These are phyloP conservation scores for Penicillium sp. DNA, from an alignment of 2,329 filamentous ascomycete genomes.

Conservation along the genomic window DNA sequence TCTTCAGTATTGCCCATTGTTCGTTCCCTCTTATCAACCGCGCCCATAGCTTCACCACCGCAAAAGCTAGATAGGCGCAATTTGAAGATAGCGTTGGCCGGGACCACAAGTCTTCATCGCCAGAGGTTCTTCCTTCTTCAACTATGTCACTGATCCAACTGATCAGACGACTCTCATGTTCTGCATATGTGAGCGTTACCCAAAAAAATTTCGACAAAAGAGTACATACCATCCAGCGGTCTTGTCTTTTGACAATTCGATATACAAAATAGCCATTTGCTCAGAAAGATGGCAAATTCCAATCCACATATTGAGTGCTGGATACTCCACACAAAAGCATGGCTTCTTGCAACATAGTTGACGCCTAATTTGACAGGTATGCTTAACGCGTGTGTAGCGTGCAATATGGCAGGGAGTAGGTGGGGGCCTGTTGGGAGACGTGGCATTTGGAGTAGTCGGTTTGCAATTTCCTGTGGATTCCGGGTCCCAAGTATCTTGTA, in stretches of 20 bases:
- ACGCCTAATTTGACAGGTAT: slow-evolving; percentile 44
- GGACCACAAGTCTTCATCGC: slow-evolving; percentile 13
- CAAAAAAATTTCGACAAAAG: neutral
- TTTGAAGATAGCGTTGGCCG: slow-evolving; percentile 4
- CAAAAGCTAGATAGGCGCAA: slow-evolving; percentile 2
- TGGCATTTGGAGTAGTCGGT: slow-evolving; percentile 47
- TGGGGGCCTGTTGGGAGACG: slow-evolving; percentile 54
- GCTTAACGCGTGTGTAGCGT: slow-evolving; percentile 67
- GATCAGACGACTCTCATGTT: slow-evolving; percentile 16
- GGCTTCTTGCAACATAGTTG: slow-evolving; percentile 20
- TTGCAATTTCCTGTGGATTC: slow-evolving; percentile 54
- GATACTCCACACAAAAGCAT: slow-evolving; percentile 27
- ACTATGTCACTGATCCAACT: slow-evolving; percentile 26
- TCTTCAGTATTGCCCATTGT: slow-evolving; percentile 47
- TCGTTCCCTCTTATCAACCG: slow-evolving; percentile 32
- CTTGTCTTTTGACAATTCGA: neutral
- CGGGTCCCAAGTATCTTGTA: slow-evolving; percentile 61
- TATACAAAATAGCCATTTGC: slow-evolving; percentile 25
- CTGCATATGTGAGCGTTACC: neutral
- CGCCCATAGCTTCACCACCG: neutral
- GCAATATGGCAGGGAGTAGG: slow-evolving; percentile 64
- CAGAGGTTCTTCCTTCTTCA: slow-evolving; percentile 20
- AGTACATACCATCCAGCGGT: slow-evolving; percentile 11
- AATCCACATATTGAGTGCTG: slow-evolving; percentile 28
- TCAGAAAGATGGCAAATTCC: slow-evolving; percentile 27